Conservation (phyloP, 2,329 filamentous ascomycete species). For the Hypoxylon sp. region DNA sequence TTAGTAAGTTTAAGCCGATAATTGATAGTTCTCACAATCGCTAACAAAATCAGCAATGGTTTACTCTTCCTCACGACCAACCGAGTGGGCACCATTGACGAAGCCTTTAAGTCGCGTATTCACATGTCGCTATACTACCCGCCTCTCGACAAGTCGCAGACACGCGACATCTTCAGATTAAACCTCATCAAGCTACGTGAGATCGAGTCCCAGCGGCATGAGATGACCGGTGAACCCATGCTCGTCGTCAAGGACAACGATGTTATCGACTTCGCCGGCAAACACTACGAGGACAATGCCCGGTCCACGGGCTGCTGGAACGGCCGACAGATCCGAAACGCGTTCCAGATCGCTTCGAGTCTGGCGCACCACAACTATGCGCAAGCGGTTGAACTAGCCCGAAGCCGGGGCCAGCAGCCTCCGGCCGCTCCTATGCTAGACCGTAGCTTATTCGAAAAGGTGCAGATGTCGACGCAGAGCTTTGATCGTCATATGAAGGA, state of each 20-base stretch:
- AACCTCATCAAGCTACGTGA: conserved; percentile 51
- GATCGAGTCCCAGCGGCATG: conserved; percentile 49
- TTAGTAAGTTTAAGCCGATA: no score
- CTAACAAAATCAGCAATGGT: no score
- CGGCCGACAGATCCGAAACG: conserved; percentile 48
- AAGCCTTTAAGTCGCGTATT: conserved; percentile 54
- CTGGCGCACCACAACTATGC: conserved; percentile 51
- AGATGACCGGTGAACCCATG: conserved; percentile 48
- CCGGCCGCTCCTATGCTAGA: conserved; percentile 51
- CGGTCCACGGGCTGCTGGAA: conserved; percentile 46
- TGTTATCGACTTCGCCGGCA: conserved; percentile 49
- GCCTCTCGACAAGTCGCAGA: conserved; percentile 50
- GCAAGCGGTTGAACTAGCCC: conserved; percentile 44
- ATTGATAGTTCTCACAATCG: no score
- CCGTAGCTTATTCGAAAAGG: conserved; percentile 52
- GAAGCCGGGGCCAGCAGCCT: conserved; percentile 45
- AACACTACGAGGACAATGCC: conserved; percentile 47
- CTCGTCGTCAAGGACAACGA: conserved; percentile 49
- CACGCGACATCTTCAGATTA: conserved; percentile 52
- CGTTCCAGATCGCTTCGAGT: conserved; percentile 48
- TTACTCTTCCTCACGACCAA: conserved; percentile 57
- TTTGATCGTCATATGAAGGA: conserved; percentile 55
- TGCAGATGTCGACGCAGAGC: conserved; percentile 54
- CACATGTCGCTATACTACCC: conserved; percentile 51
- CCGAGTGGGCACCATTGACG: conserved; percentile 54